Conservation (phyloP, 345 rosid species). For the Aquilaria yunnanensis region DNA sequence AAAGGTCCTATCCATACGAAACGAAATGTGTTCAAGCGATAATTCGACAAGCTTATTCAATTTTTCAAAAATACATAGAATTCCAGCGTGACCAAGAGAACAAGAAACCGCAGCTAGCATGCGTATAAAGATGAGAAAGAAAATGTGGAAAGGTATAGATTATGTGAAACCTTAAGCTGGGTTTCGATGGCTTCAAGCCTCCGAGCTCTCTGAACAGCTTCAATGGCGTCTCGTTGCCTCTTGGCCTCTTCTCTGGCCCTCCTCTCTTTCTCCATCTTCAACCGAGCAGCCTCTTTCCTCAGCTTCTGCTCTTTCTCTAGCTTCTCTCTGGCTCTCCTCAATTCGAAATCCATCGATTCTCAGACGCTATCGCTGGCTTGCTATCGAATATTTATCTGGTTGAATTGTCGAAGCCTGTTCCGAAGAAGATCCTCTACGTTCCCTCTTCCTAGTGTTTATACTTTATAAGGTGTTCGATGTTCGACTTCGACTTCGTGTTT, state of each 20-base stretch:
- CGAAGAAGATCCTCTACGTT: neutral
- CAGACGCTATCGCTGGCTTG: neutral
- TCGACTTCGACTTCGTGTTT: slow-evolving; percentile 6
- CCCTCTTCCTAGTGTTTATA: no score
- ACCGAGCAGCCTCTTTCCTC: slow-evolving; percentile 72
- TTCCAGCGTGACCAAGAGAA: no score
- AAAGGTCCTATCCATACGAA: no score
- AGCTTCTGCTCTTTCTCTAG: slow-evolving; percentile 86
- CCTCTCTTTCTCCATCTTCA: slow-evolving; percentile 56
- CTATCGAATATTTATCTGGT: neutral
- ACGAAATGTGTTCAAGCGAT: no score
- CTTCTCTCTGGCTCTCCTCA: slow-evolving; percentile 89
- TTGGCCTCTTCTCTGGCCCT: slow-evolving; percentile 68
- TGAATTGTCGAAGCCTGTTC: neutral
- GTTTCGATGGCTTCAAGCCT: slow-evolving; percentile 77
- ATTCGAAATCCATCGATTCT: slow-evolving; percentile 73
- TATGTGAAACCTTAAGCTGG: slow-evolving; percentile 53
- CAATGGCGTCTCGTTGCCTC: slow-evolving; percentile 81
- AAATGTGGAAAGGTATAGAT: neutral
- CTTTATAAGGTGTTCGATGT: neutral
- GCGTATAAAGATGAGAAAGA: neutral
- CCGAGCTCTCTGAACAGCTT: slow-evolving; percentile 74
- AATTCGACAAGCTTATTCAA: no score
- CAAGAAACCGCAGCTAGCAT: no score
- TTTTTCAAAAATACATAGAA: no score